Evolutionary conservation across 805 yeast species (phyloP).

Genomic region (Monosporozyma unispora): DNA sequence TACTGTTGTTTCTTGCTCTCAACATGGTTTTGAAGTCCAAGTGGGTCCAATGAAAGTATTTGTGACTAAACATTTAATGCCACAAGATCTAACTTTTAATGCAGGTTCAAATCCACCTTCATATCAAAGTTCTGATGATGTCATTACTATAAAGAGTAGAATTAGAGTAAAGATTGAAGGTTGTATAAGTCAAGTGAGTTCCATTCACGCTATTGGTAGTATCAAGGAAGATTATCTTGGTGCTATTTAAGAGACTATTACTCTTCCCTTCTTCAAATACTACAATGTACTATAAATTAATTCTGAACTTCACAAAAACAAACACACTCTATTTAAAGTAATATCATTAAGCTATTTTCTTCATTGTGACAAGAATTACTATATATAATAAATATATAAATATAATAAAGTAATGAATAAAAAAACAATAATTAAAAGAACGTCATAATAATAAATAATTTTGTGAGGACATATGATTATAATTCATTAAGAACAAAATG

Average conservation of each 20-base stretch:
- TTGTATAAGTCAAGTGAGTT: constrained; percentile 94
- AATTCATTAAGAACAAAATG: constrained; percentile 12
- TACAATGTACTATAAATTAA: neutral
- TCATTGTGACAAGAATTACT: neutral
- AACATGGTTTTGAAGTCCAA: constrained; percentile 94
- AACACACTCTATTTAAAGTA: neutral
- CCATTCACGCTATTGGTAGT: constrained; percentile 94
- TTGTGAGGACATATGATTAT: neutral
- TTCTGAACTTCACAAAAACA: neutral
- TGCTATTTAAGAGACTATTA: constrained; percentile 36
- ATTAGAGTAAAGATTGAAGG: constrained; percentile 94
- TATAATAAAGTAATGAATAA: neutral
- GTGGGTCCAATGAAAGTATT: constrained; percentile 95
- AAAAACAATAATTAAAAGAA: neutral
- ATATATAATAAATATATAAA: neutral
- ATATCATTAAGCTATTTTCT: neutral
- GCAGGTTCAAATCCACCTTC: constrained; percentile 99
- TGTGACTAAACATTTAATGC: constrained; percentile 89
- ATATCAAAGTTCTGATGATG: constrained; percentile 88
- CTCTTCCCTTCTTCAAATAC: neutral
- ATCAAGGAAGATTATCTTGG: constrained; percentile 97
- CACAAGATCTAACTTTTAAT: constrained; percentile 85
- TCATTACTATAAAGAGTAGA: constrained; percentile 86
- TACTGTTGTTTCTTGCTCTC: constrained; percentile 85
- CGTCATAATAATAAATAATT: neutral